Evolutionary conservation across 1,139 yeast species (phyloP).

Genomic region (Kazachstania sp.): DNA sequence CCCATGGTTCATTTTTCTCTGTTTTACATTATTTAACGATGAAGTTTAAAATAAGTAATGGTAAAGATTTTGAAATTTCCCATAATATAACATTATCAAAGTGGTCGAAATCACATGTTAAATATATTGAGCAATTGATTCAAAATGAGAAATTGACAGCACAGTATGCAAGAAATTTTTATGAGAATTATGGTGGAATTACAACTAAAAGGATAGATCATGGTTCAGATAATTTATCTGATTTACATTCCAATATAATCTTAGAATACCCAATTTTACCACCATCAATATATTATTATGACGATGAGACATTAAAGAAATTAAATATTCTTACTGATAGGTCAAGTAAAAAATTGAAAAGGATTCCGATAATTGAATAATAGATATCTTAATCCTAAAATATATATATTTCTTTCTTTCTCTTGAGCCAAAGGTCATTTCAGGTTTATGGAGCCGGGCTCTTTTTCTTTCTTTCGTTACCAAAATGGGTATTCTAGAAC

Average conservation of each 20-base stretch:
- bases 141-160: conserved; percentile 45
- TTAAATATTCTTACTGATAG: conserved; percentile 16
- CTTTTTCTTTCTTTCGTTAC: too few species aligned
- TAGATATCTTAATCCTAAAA: background rate
- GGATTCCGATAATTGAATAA: conserved; percentile 25
- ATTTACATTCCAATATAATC: background rate
- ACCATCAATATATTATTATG: conserved; percentile 23
- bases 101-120: conserved; percentile 39
- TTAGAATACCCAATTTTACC: conserved; percentile 33
- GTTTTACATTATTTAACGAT: conserved; percentile 45
- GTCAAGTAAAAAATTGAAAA: conserved; percentile 9
- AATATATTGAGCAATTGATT: conserved; percentile 43
- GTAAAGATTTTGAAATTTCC: conserved; percentile 41
- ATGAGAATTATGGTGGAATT: conserved; percentile 28
- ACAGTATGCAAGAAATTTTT: conserved; percentile 28
- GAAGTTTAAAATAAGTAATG: conserved; percentile 42
- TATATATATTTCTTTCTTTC: too few species aligned
- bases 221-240: background rate
- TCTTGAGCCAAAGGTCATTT: too few species aligned
- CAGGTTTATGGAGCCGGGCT: too few species aligned
- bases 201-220: conserved; percentile 19
- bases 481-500: too few species aligned
- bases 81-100: conserved; percentile 53
- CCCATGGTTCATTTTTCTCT: conserved; percentile 44
- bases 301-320: conserved; percentile 15